Base-by-base conservation (phyloP, 192 early-diverging fungal species). In the Backusella parvicylindrica region DNA sequence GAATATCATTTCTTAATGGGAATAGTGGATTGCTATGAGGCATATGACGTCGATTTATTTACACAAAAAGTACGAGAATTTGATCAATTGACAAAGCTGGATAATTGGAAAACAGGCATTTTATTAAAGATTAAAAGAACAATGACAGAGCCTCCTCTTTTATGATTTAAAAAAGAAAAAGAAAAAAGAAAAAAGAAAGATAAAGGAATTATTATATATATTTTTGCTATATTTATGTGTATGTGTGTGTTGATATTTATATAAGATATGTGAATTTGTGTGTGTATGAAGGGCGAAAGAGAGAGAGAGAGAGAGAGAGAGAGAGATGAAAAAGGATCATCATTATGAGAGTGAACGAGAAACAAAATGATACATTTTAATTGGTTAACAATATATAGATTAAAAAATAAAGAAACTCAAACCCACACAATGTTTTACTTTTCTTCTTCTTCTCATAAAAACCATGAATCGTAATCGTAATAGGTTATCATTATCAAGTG, bases 91-190 rank as follows among this genome's bases (percentile, higher is more conserved):
- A 95, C 92, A 26, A 93, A 94, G 81, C 84, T 99, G 35, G 97
- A 99, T 86, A 89, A 89, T 79, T 99, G 97, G 97, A 99, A 98
- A 84, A 98, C 96, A 16, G 90, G 89, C 36, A 84, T 99, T 60
- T 85, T 98, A 66, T 85, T 98, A 70, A 85, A 86, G 73, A 91
- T 97, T 76, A 97, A 98, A 87, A 94, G 40, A 13, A 41, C 40
- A 41, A 41, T 41, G 40, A 41, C 40, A 13, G 40, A 41, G 13
- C 40, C 40, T 41, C 40, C 40, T 41, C 40, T 41, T 16, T 41
- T 41, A 41, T 41, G 40, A 41, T 41, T 41, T 41, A 41, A 41
- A 41, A 41, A 41, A 41, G 95, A 69, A n/a, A 50, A 50, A 50
- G 7, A 37, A 37, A 37, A 37, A 37, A 37, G 7, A 37, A 37